Conservation (phyloP, 129 eudicot species). For the Mikania micrantha region DNA sequence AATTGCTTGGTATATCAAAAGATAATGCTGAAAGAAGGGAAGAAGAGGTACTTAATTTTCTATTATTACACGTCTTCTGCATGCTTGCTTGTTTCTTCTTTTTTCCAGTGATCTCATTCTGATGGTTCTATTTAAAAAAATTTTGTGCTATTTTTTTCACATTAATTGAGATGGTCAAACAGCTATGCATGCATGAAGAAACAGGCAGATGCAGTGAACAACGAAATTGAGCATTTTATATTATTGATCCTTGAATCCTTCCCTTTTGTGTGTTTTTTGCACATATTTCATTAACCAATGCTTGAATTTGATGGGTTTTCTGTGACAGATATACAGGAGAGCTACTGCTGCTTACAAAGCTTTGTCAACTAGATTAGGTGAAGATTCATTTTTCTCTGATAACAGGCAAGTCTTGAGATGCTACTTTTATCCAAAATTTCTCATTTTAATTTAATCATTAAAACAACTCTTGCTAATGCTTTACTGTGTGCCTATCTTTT, state of each 20-base stretch:
- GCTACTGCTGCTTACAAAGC: constrained; percentile 63
- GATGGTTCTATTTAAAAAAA: neutral
- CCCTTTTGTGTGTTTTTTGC: neutral
- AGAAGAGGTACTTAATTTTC: constrained; percentile 54
- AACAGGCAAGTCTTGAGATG: constrained; percentile 43
- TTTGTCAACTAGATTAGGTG: constrained; percentile 76
- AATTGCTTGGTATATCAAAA: constrained; percentile 72
- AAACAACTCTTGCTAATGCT: neutral
- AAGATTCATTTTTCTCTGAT: constrained; percentile 56
- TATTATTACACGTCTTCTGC: neutral
- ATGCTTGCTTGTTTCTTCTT: neutral
- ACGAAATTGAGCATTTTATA: neutral
- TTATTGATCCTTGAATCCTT: neutral
- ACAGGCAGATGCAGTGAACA: neutral
- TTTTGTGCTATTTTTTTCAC: neutral
- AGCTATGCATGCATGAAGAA: neutral
- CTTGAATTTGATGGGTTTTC: neutral
- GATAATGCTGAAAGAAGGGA: constrained; percentile 74
- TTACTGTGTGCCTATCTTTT: neutral
- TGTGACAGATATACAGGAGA: constrained; percentile 69
- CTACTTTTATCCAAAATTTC: neutral
- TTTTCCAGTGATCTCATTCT: neutral
- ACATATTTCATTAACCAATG: neutral
- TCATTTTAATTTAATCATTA: neutral
- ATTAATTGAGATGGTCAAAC: neutral